Base-by-base conservation (phyloP, 805 yeast genomes). In the Saturnispora serradocipensis region DNA sequence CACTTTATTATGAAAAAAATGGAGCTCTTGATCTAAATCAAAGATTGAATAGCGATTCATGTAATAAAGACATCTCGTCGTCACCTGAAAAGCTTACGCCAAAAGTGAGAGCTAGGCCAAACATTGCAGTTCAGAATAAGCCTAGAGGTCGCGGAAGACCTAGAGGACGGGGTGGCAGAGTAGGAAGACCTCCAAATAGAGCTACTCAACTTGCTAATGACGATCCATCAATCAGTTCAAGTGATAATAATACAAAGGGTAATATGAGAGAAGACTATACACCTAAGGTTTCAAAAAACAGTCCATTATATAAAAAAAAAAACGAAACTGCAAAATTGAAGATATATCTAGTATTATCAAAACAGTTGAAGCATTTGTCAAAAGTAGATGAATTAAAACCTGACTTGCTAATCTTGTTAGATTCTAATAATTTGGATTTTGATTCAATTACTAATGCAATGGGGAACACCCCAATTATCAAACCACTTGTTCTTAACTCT, bases 331-430 rank as follows among this genome's bases (percentile, higher is more conserved):
- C 51, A 24, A 44, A 54, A 46, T 56, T 59, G 43, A 61, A 57
- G 25, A 55, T 66, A 25, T 75, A 73, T 60, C 59, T 77, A 50
- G 71, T 78, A 16, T 65, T 78, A 11, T 67, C 78, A 2, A 73
- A 73, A 30, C 80, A 75, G 58, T 56, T 76, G 39, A 65, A 66
- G 20, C 67, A 66, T 61, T 49, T 63, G 57, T 22, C 64, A 62
- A 59, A 61, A 35, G 61, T 65, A 47, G 68, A 67, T 25, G 68
- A 64, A 24, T 64, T 67, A 49, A 60, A 65, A 35, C 61, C 76
- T 47, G 75, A 77, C 54, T 59, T 71, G 35, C 71, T 78, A 25
- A 60, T 79, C 1, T 71, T 80, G n/a, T 70, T 79, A 54, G 82
- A 79, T 61, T 69, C 77, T 5, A 58, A 59, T 45, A 54, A 56